phyloP scores from a whole-genome alignment of 352 stramenopile species.

The Blastocystis sp. region DNA sequence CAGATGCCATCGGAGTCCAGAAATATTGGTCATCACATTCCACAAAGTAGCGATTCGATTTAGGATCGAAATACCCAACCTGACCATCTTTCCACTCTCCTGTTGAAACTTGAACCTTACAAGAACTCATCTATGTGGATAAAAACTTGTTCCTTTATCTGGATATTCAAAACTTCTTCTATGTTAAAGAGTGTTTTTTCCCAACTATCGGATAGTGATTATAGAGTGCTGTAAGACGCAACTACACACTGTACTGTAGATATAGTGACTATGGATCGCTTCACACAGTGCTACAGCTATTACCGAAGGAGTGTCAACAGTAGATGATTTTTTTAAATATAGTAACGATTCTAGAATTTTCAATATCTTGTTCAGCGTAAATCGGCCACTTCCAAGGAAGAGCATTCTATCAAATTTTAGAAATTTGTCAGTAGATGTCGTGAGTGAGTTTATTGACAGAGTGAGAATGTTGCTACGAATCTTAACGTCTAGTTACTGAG shows the following conservation, averaged over 20 bases:
- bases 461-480: background rate
- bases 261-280: background rate
- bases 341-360: conserved; percentile 28
- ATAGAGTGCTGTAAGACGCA: background rate
- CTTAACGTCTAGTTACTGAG: background rate
- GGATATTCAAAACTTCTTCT: background rate
- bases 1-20: background rate
- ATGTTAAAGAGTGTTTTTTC: conserved; percentile 4
- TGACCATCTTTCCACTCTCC: background rate
- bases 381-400: background rate
- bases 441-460: background rate
- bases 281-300: conserved; percentile 30
- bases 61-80: background rate
- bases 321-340: background rate
- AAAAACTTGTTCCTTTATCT: background rate
- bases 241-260: background rate
- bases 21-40: background rate
- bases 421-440: background rate
- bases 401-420: background rate
- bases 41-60: conserved; percentile 35
- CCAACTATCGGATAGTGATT: background rate
- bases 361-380: conserved; percentile 36
- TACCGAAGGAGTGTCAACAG: conserved; percentile 44
- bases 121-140: conserved; percentile 4
- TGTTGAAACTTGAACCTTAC: background rate